Evolutionary conservation across 306 rosid species (phyloP).

Genomic region (Prinsepia uniflora): DNA sequence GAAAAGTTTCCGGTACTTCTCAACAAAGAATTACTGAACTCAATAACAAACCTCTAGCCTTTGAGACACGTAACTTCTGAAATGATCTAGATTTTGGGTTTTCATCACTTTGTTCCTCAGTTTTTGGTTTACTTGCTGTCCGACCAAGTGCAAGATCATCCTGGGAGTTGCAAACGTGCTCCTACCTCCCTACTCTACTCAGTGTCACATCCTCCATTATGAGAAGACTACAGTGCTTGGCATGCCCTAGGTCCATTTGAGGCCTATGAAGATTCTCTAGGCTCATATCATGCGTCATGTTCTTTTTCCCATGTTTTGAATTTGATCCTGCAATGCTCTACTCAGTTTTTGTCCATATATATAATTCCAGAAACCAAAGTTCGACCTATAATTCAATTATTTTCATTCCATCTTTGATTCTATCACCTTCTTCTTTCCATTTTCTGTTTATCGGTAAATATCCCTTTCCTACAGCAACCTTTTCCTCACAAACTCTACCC

Average conservation of each 20-base stretch:
- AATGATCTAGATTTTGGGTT: constrained; percentile 84
- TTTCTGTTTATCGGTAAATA: too few species aligned
- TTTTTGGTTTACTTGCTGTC: constrained; percentile 48
- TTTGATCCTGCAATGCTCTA: too few species aligned
- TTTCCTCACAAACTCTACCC: background rate
- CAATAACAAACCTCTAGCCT: constrained; percentile 24
- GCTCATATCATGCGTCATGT: constrained; percentile 28
- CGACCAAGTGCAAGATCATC: constrained; percentile 57
- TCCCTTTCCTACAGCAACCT: background rate
- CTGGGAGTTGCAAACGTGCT: constrained; percentile 80
- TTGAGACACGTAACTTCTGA: constrained; percentile 62
- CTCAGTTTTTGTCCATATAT: too few species aligned
- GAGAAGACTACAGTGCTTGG: constrained; percentile 28
- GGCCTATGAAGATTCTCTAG: constrained; percentile 39
- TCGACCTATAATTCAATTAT: background rate
- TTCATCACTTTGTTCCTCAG: constrained; percentile 43
- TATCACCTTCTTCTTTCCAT: background rate
- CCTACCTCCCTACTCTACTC: constrained; percentile 56
- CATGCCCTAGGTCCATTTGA: constrained; percentile 27
- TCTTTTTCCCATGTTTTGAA: too few species aligned
- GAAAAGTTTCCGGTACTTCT: background rate
- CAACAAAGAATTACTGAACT: background rate
- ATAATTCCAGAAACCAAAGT: too few species aligned
- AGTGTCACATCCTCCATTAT: constrained; percentile 40
- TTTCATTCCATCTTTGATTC: background rate